Base-by-base conservation (phyloP, 116 monocot genomes). In the Cymodocea nodosa region DNA sequence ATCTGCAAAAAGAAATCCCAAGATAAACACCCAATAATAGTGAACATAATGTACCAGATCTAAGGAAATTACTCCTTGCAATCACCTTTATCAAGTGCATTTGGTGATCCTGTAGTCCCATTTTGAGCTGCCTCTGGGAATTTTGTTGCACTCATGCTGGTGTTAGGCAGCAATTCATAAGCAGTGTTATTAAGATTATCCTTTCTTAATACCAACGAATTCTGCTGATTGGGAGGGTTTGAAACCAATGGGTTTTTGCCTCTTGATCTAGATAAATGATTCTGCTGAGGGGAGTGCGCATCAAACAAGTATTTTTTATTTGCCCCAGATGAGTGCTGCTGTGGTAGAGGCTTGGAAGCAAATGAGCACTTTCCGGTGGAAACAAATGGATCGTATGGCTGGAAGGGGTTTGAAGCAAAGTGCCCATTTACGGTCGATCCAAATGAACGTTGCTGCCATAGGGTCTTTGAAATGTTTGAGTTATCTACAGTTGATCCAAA, bases 101-200 rank as follows among this genome's bases (percentile, higher is more conserved):
- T 22, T 25, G 57, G 11, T 13, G 12, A 57, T 15, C 23, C 23
- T 22, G 57, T 57, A 57, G 20, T 57, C 24, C 24, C 57, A 57
- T 22, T 57, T 57, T 6, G 24, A 23, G 10, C 57, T 57, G 71
- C 22, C 7, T 51, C 19, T 5, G 59, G 30, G 12, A 51, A n/a
- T 10, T 22, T 23, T 51, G 60, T 2, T 52, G 49, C 58, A 51
- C 67, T 76, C 30, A 22, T 17, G 62, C 50, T 67, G 22, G 24
- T 20, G 60, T 52, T 71, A 10, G 49, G 37, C 40, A 60, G 69
- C 12, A 66, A 23, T 52, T 72, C 63, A 50, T 52, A 59, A 19
- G 60, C 13, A 39, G 70, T 30, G 60, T 60, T 60, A 25, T 23
- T 15, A 56, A 57, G 57, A 24, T 57, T 57, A 9, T 57, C 22